Evolutionary conservation across 805 yeast species (phyloP).

Genomic region (Candida palmyrensis): DNA sequence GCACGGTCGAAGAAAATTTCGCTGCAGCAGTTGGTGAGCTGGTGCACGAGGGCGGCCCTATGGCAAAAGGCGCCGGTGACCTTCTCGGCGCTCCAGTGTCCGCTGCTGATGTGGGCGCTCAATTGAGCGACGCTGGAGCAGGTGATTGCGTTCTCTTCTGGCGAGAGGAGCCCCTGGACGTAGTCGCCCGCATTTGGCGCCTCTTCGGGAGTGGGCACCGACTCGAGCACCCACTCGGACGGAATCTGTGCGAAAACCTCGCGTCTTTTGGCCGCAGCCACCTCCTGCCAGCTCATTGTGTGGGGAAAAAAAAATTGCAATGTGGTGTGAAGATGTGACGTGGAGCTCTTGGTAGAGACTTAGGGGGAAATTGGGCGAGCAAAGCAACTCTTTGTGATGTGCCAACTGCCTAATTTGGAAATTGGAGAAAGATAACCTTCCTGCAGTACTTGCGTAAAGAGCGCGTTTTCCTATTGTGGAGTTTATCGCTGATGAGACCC

Average conservation of each 20-base stretch:
- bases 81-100: slow-evolving; percentile 5
- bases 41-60: slow-evolving; percentile 21
- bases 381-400: no score
- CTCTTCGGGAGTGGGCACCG: slow-evolving; percentile 6
- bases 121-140: slow-evolving; percentile 1
- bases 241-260: slow-evolving; percentile 7
- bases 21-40: slow-evolving; percentile 16
- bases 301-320: no score
- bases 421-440: no score
- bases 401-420: no score
- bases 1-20: slow-evolving; percentile 31
- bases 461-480: no score
- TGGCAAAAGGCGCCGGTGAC: slow-evolving; percentile 19
- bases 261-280: slow-evolving; percentile 5
- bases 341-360: no score
- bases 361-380: no score
- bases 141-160: slow-evolving; percentile 8
- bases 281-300: slow-evolving; percentile 6
- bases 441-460: no score
- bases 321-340: no score
- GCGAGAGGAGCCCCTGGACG: neutral
- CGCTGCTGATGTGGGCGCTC: slow-evolving; percentile 1
- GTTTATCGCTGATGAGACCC: no score
- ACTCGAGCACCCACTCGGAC: slow-evolving; percentile 5
- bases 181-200: slow-evolving; percentile 3